Percentiles rank a stretch among this genome's conserved stretches.
Evolutionary conservation across 1,284 basidiomycete genomes (phyloP).

Genomic region (Erythrobasidium hasegawianum): DNA sequence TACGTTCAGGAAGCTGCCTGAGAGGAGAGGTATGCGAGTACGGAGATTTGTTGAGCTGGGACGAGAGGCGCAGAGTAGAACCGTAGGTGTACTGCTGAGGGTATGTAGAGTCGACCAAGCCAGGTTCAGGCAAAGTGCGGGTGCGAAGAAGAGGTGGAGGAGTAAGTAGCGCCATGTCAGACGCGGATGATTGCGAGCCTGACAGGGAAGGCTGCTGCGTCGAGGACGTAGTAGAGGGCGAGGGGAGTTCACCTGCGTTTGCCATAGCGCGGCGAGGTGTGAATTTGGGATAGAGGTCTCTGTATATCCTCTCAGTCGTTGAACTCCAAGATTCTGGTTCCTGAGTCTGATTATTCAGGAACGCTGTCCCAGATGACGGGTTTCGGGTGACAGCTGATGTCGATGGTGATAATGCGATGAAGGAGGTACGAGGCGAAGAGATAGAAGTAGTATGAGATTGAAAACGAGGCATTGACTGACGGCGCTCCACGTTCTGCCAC

Average conservation of each 20-base stretch:
- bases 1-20: constrained; percentile 22
- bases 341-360: no score
- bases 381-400: no score
- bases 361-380: no score
- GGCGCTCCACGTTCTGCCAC: no score
- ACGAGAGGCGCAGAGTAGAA: background rate
- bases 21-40: constrained; percentile 4
- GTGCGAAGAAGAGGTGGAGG: constrained; percentile 20
- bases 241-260: constrained; percentile 7
- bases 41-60: background rate
- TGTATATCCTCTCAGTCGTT: constrained; percentile 19
- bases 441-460: no score
- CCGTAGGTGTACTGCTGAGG: background rate
- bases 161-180: constrained; percentile 14
- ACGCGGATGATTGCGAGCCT: constrained; percentile 10
- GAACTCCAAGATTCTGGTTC: no score
- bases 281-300: constrained; percentile 31
- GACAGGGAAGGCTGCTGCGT: background rate
- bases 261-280: constrained; percentile 10
- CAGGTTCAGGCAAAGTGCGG: background rate
- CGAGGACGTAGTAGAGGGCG: background rate
- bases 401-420: no score
- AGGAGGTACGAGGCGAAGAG: no score
- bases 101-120: background rate
- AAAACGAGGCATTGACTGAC: no score